Percentiles rank a stretch among this genome's conserved stretches.
phyloP scores from a whole-genome alignment of 2,329 filamentous ascomycete genomes.

The Pseudogymnoascus sp. region DNA sequence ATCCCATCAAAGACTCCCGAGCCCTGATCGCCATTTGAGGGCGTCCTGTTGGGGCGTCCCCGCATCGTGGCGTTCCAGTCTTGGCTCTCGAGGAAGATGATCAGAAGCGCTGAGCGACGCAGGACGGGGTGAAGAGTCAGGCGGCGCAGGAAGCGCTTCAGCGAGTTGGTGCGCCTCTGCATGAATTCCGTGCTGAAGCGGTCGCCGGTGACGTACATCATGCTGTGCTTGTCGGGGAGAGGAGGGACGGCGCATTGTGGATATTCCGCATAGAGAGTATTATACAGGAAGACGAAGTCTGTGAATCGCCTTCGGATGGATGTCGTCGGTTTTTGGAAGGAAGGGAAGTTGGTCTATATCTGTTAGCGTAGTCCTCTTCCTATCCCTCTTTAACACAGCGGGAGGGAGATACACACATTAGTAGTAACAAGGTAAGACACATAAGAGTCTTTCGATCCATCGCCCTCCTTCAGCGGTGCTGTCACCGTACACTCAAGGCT shows the following conservation, averaged over 20 bases:
- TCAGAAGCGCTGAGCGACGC: conserved; percentile 71
- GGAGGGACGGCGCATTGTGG: conserved; percentile 89
- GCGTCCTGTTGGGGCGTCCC: conserved; percentile 59
- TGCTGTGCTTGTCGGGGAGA: conserved; percentile 95
- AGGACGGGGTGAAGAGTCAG: conserved; percentile 83
- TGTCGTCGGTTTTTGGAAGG: conserved; percentile 77
- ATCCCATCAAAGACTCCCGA: conserved; percentile 87
- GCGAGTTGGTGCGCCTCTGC: conserved; percentile 74
- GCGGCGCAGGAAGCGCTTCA: conserved; percentile 84
- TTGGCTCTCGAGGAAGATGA: conserved; percentile 81
- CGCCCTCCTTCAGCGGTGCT: conserved; percentile 85
- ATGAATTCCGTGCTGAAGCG: conserved; percentile 94
- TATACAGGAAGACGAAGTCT: conserved; percentile 95
- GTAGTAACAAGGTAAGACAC: conserved; percentile 93
- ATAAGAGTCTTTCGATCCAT: conserved; percentile 93
- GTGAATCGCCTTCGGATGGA: conserved; percentile 86
- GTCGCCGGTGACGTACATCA: conserved; percentile 96
- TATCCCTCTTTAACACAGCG: neutral
- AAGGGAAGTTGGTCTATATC: conserved; percentile 78
- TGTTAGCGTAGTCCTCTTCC: conserved; percentile 17
- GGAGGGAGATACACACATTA: conserved; percentile 47
- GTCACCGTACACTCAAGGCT: conserved; percentile 76
- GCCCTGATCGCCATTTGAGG: conserved; percentile 40
- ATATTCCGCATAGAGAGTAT: conserved; percentile 78
- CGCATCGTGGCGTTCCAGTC: conserved; percentile 98